phyloP scores from a whole-genome alignment of 1,139 yeast genomes.

The Meyerozyma smithsonii region DNA sequence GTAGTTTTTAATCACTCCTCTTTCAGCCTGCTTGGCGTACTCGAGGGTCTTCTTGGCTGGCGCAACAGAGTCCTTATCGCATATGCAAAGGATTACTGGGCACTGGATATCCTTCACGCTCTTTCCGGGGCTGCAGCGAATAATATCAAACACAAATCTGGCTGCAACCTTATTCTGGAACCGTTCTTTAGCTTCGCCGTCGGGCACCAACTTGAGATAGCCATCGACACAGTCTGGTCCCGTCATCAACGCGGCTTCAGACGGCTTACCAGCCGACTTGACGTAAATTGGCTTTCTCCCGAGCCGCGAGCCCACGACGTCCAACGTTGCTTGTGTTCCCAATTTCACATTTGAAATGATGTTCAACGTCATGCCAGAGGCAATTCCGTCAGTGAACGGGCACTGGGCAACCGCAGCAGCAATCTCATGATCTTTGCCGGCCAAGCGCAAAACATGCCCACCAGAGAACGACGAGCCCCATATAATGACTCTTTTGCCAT shows the following conservation, averaged over 20 bases:
- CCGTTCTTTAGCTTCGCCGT: background rate
- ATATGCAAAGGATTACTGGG: background rate
- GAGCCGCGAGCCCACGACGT: background rate
- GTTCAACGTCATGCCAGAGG: background rate
- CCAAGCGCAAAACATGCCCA: slow-evolving; percentile 1
- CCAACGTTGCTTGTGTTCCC: slow-evolving; percentile 1
- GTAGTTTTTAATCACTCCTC: background rate
- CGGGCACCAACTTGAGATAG: background rate
- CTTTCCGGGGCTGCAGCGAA: background rate
- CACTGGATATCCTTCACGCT: background rate
- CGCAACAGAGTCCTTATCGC: background rate
- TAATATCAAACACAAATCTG: background rate
- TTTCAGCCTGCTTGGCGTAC: background rate
- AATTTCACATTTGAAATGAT: background rate
- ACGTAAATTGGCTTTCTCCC: background rate
- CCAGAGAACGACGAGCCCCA: slow-evolving; percentile 2
- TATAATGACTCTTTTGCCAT: background rate
- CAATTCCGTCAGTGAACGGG: background rate
- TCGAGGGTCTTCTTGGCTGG: background rate
- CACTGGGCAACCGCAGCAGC: background rate
- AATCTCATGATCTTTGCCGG: background rate
- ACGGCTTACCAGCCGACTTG: background rate
- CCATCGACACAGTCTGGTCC: background rate
- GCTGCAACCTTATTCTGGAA: slow-evolving; percentile 1
- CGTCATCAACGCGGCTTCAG: slow-evolving; percentile 2